Base-by-base conservation (phyloP, 192 early-diverging fungal species). In the Gonapodya prolifera region DNA sequence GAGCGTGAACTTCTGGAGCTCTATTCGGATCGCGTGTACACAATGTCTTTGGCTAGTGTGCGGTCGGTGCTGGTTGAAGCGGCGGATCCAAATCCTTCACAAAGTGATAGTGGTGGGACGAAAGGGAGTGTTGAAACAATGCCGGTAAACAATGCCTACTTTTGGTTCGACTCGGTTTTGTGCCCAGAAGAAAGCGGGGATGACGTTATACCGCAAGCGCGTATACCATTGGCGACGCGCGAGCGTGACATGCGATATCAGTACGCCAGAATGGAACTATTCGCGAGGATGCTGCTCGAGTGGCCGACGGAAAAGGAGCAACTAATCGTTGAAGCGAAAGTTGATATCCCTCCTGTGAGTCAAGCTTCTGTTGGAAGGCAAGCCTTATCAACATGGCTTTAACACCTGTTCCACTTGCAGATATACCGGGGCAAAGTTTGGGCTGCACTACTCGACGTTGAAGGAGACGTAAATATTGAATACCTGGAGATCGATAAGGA, bases 341-440 rank as follows among this genome's bases (percentile, higher is more conserved):
- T 18, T 32, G 71, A 32, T 32, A 73, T 73, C 71, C 71, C 71
- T 30, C 71, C 71, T 18, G 71, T 73, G 29, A 30, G 71, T 73
- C 31, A 16, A 29, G 71, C 16, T 30, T 73, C 18, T 73, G 32
- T 32, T 29, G 28, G 8, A 2, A 32, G 2, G 71, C 71, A 2
- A 13, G 32, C 16, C 71, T 32, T 32, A 18, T 32, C 71, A 32
- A 13, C 18, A 73, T 29, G 23, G 23, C 45, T 23, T 8, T 8
- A 61, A 61, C 23, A 8, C 45, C 45, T n/a, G n/a, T n/a, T n/a
- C 87, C 87, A 8, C 8, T 16, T 61, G 33, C 87, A 89, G 0
- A 76, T 89, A 2, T 70, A 91, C 33, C 86, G 91, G 1, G 89
- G 88, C 28, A 85, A 84, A 77, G 81, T 92, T 0, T 92, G 91